Evolutionary conservation across 2,329 filamentous ascomycete species (phyloP).

Genomic region (Aspergillus ochraceoroseus): DNA sequence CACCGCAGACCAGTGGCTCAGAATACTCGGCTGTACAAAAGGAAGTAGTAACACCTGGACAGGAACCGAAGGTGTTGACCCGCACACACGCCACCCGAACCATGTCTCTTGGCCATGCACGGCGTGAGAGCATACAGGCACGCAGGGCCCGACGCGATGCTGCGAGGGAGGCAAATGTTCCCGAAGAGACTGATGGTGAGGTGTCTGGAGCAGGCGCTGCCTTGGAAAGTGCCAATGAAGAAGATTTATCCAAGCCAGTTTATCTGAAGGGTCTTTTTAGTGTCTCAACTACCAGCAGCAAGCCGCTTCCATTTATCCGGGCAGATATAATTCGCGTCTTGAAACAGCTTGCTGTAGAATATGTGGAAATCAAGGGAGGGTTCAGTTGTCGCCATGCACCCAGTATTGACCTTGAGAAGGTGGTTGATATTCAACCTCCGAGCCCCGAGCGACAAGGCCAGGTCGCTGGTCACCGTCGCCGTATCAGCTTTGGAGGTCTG

Average conservation of each 20-base stretch:
- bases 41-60: slow-evolving; percentile 43
- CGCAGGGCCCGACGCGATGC: slow-evolving; percentile 70
- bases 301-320: slow-evolving; percentile 78
- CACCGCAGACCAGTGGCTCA: slow-evolving; percentile 71
- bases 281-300: slow-evolving; percentile 91
- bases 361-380: slow-evolving; percentile 84
- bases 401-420: slow-evolving; percentile 79
- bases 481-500: slow-evolving; percentile 78
- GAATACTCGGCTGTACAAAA: slow-evolving; percentile 56
- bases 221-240: slow-evolving; percentile 50
- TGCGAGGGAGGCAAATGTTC: slow-evolving; percentile 68
- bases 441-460: slow-evolving; percentile 52
- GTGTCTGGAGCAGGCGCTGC: slow-evolving; percentile 54
- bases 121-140: slow-evolving; percentile 87
- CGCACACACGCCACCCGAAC: slow-evolving; percentile 65
- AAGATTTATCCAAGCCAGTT: slow-evolving; percentile 79
- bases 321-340: slow-evolving; percentile 86
- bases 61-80: slow-evolving; percentile 50
- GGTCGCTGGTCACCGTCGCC: slow-evolving; percentile 60
- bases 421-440: slow-evolving; percentile 56
- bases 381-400: slow-evolving; percentile 85
- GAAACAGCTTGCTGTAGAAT: slow-evolving; percentile 82
- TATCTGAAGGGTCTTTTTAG: slow-evolving; percentile 96
- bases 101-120: slow-evolving; percentile 82
- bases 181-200: slow-evolving; percentile 86